These are phyloP conservation scores for Chalciporus sphaerocephalus DNA, from an alignment of 768 basidiomycete species.

Conservation along the genomic window DNA sequence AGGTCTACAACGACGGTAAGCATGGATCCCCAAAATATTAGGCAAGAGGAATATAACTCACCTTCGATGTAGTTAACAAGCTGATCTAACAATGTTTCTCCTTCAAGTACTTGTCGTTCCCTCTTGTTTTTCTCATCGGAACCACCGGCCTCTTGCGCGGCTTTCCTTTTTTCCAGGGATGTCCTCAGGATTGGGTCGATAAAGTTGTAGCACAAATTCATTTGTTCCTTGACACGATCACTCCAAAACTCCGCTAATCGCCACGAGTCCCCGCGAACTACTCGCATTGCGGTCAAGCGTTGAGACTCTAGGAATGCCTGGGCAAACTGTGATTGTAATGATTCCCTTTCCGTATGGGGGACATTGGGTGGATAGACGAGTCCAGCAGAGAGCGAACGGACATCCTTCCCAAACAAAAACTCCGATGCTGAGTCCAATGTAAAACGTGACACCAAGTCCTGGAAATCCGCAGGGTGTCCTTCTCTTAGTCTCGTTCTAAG, in stretches of 20 bases:
- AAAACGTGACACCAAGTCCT: constrained; percentile 54
- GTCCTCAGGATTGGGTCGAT: constrained; percentile 50
- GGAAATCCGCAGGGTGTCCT: constrained; percentile 52
- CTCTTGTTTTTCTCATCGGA: constrained; percentile 6
- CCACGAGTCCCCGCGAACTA: constrained; percentile 44
- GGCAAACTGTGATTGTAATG: constrained; percentile 33
- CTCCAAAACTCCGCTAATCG: constrained; percentile 49
- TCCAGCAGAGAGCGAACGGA: constrained; percentile 43
- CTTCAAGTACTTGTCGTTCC: constrained; percentile 16
- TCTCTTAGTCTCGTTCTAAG: constrained; percentile 39
- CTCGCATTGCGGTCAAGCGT: constrained; percentile 35
- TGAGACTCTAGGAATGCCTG: constrained; percentile 51
- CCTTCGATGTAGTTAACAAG: constrained; percentile 31
- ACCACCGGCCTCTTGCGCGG: constrained; percentile 19
- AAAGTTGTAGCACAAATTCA: constrained; percentile 46
- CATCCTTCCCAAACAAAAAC: constrained; percentile 51
- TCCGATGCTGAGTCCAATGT: constrained; percentile 58
- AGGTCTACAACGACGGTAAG: constrained; percentile 20
- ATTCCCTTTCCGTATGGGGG: constrained; percentile 6
- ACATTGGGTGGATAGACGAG: constrained; percentile 44
- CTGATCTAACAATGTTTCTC: constrained; percentile 29
- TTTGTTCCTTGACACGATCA: constrained; percentile 43
- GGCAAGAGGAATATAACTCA: neutral
- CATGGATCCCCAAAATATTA: neutral
- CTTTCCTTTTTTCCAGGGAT: constrained; percentile 40